phyloP scores from a whole-genome alignment of 768 basidiomycete species.

The Boletus patriciae region DNA sequence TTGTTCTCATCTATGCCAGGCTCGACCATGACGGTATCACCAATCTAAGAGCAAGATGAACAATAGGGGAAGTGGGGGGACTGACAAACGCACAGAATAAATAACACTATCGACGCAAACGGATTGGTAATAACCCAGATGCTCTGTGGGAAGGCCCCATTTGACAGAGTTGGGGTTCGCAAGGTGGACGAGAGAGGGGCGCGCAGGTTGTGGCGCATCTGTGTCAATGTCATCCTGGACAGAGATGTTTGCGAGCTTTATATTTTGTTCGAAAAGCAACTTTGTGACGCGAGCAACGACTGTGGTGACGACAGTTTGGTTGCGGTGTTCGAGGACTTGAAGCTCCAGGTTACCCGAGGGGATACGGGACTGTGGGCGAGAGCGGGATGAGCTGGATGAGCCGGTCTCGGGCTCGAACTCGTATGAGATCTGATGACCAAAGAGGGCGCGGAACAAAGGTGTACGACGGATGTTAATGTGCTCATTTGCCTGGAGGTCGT shows the following conservation, averaged over 20 bases:
- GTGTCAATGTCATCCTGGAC: slow-evolving; percentile 30
- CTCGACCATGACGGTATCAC: slow-evolving; percentile 63
- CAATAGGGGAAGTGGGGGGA: not conserved
- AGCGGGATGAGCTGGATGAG: slow-evolving; percentile 19
- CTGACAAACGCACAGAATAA: slow-evolving; percentile 47
- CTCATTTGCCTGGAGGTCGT: slow-evolving; percentile 37
- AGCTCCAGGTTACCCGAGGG: slow-evolving; percentile 24
- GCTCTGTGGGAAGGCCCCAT: slow-evolving; percentile 32
- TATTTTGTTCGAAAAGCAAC: slow-evolving; percentile 46
- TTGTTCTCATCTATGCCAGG: slow-evolving; percentile 52
- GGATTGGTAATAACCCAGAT: slow-evolving; percentile 40
- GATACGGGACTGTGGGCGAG: slow-evolving; percentile 12
- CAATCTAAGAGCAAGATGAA: slow-evolving; percentile 43
- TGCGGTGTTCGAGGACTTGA: slow-evolving; percentile 38
- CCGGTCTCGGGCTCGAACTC: slow-evolving; percentile 14
- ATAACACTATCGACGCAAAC: slow-evolving; percentile 56
- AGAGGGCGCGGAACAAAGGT: slow-evolving; percentile 41
- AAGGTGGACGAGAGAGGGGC: slow-evolving; percentile 23
- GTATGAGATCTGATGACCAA: slow-evolving; percentile 29
- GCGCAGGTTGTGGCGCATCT: slow-evolving; percentile 11
- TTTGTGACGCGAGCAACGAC: slow-evolving; percentile 46
- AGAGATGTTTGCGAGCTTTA: slow-evolving; percentile 39
- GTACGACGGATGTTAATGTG: slow-evolving; percentile 38
- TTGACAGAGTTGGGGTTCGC: slow-evolving; percentile 35
- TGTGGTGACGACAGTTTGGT: slow-evolving; percentile 45